These are phyloP conservation scores for Primulina eburnea DNA, from an alignment of 257 asterid genomes.

Conservation along the genomic window DNA sequence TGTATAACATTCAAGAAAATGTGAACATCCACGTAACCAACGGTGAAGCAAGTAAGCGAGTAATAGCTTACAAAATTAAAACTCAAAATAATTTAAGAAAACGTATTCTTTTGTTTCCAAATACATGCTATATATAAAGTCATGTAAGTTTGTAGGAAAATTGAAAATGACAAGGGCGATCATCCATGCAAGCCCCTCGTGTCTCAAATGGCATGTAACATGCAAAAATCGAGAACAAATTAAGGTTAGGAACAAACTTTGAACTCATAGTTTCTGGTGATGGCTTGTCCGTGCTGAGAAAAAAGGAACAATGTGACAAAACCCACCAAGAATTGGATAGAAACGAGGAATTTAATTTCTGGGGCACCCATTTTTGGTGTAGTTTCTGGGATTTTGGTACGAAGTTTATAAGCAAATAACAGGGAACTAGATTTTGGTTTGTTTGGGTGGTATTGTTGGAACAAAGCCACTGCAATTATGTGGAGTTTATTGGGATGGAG, in stretches of 20 bases:
- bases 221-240: not conserved
- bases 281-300: constrained; percentile 33
- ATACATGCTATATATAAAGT: no score
- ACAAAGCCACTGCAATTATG: constrained; percentile 17
- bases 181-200: no score
- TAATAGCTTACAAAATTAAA: no score
- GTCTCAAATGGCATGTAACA: no score
- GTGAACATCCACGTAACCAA: no score
- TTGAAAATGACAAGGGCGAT: no score
- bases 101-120: no score
- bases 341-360: constrained; percentile 14
- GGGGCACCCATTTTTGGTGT: constrained; percentile 31
- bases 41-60: no score
- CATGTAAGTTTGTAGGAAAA: no score
- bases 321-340: constrained; percentile 20
- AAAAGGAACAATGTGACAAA: constrained; percentile 22
- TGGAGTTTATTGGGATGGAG: constrained; percentile 17
- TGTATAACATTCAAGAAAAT: constrained; percentile 13
- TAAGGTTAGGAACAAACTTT: constrained; percentile 24
- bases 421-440: not conserved
- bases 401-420: not conserved
- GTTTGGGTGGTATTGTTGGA: constrained; percentile 24
- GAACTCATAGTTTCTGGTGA: constrained; percentile 44
- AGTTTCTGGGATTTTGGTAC: not conserved
- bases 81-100: no score